These are phyloP conservation scores for Intubia oerlemansii DNA, from an alignment of 2,329 filamentous ascomycete genomes.

Conservation along the genomic window DNA sequence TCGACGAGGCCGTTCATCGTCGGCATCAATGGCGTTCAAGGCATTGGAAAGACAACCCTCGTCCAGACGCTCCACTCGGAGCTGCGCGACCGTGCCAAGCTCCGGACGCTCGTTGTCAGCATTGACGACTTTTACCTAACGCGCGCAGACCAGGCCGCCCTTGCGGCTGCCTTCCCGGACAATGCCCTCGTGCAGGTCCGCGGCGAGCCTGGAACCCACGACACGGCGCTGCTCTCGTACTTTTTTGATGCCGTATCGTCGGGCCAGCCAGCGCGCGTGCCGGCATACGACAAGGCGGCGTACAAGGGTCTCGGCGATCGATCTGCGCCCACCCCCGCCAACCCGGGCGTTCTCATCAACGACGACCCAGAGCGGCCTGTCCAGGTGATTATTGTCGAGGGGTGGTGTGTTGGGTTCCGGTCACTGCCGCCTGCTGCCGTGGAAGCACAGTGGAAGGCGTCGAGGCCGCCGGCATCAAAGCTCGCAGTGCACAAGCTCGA, in stretches of 20 bases:
- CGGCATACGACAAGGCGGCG: conserved; percentile 67
- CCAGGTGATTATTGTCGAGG: conserved; percentile 60
- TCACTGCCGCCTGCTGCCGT: conserved; percentile 29
- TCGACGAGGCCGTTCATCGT: conserved; percentile 51
- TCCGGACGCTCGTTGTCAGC: conserved; percentile 51
- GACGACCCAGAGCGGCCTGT: conserved; percentile 21
- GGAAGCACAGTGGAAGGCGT: conserved; percentile 20
- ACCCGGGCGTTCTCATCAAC: conserved; percentile 38
- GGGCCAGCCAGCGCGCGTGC: conserved; percentile 33
- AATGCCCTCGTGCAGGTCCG: conserved; percentile 65
- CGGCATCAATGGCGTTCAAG: conserved; percentile 80
- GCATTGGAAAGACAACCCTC: conserved; percentile 79
- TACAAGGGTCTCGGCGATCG: conserved; percentile 61
- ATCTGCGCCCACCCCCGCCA: conserved; percentile 27
- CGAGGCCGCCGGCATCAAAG: conserved; percentile 20
- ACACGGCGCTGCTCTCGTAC: conserved; percentile 38
- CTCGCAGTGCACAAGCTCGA: conserved; percentile 25
- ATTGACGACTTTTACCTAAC: conserved; percentile 81
- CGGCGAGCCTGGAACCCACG: conserved; percentile 70
- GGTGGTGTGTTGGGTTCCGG: conserved; percentile 79
- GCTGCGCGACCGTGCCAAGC: conserved; percentile 32
- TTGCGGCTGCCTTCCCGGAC: conserved; percentile 41
- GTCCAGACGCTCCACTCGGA: conserved; percentile 43
- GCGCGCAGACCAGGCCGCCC: conserved; percentile 41
- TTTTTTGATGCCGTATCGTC: conserved; percentile 39